A percentile compares a stretch with the other conserved stretches of the same genome.
Conservation (phyloP, 345 rosid species). For the Heritiera fomes region DNA sequence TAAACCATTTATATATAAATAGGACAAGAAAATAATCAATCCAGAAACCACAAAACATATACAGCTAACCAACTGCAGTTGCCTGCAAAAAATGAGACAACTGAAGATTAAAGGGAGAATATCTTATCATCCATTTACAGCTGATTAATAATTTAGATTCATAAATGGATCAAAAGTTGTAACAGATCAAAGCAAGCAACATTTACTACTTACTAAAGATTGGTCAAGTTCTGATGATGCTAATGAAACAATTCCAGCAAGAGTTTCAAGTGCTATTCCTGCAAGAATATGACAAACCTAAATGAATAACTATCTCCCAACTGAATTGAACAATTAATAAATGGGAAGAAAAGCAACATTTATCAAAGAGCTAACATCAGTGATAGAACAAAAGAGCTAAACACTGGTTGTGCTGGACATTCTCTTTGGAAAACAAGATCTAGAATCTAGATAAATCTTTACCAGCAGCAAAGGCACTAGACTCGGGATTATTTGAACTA, state of each 20-base stretch:
- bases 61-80: not conserved
- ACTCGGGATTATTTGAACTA: slow-evolving; percentile 72
- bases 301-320: slow-evolving; percentile 9
- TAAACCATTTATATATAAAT: not conserved
- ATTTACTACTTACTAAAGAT: slow-evolving; percentile 61
- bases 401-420: not conserved
- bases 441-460: slow-evolving; percentile 21
- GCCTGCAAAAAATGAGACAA: not conserved
- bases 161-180: not conserved
- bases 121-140: not conserved
- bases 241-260: slow-evolving; percentile 80
- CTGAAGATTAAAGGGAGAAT: not conserved
- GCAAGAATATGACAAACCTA: slow-evolving; percentile 26
- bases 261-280: slow-evolving; percentile 90
- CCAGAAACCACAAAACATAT: not conserved
- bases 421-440: not conserved
- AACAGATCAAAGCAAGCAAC: not conserved
- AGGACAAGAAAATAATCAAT: not conserved
- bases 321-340: not conserved
- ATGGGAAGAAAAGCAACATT: slow-evolving; percentile 8
- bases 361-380: not conserved
- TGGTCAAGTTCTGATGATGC: slow-evolving; percentile 75
- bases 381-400: not conserved
- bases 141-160: not conserved
- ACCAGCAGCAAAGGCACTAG: slow-evolving; percentile 96